phyloP scores from a whole-genome alignment of 2,329 filamentous ascomycete genomes.

The Bipolaris zeicola region DNA sequence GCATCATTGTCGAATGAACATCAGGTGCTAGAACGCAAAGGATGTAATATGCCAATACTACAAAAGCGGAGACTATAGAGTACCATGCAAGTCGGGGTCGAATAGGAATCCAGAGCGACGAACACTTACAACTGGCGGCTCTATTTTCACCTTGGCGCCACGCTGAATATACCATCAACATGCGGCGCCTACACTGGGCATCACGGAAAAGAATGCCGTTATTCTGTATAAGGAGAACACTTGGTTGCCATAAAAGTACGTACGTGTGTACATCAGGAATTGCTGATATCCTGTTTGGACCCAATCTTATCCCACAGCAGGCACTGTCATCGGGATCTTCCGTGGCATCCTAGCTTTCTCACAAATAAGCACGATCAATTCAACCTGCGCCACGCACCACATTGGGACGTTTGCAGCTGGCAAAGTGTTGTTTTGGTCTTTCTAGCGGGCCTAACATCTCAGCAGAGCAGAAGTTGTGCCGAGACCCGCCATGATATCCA shows the following conservation, averaged over 20 bases:
- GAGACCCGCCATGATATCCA: not conserved
- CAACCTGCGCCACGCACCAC: not conserved
- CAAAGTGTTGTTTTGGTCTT: not conserved
- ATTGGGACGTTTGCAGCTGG: not conserved
- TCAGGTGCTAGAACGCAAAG: not conserved
- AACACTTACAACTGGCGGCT: not conserved
- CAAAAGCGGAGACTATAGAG: not conserved
- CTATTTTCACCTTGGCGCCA: not conserved
- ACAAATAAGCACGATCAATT: too few species aligned
- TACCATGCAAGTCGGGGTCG: not conserved
- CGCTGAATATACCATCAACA: not conserved
- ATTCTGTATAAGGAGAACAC: not conserved
- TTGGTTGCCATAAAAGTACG: not conserved
- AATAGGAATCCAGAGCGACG: not conserved
- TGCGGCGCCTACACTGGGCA: not conserved
- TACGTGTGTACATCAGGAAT: not conserved
- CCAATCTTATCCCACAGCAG: not conserved
- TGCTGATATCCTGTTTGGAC: not conserved
- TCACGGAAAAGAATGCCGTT: not conserved
- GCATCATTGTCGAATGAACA: slow-evolving; percentile 66
- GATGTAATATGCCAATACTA: not conserved
- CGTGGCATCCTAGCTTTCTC: not conserved
- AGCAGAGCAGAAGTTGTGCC: not conserved
- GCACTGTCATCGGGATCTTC: not conserved
- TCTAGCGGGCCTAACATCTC: not conserved